Evolutionary conservation across 2,329 filamentous ascomycete genomes (phyloP), one percentile per base, ranked within the genome.

Genomic region (Cercospora zeae-maydis): DNA sequence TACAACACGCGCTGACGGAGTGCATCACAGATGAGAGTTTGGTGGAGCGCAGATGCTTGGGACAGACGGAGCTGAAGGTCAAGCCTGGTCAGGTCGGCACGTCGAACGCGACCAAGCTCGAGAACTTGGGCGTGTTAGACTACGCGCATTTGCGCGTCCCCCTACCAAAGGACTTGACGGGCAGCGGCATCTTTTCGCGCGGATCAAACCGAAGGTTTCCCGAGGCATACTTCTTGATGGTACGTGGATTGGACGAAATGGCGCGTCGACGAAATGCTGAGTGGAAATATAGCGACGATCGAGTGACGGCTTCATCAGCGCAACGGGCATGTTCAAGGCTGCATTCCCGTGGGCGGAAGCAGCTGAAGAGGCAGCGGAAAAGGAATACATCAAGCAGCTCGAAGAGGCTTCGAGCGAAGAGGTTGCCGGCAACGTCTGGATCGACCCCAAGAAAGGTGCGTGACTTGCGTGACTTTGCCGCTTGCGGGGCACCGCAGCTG

Each of bases 401-500:
- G 78, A 86, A 34, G 89, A 89, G 31, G 96, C 93, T 9, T 96
- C 92, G 71, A 83, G 84, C 61, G 93, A 98, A 74, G 95, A 98
- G 81, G 92, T 95, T 31, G 95, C 95, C 27, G 95, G 95, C 51
- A 99, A 97, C 76, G 87, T 99, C 58, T 99, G 95, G 95, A 93
- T 98, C 56, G 87, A 92, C 52, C 92, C 93, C 5, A 83, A 88
- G 68, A 80, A 85, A 75, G 86, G 86, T 89, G 64, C 34, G 67
- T 67, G 27, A 24, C 13, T 39, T 16, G 36, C n/a, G 24, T 39
- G 49, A 47, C 14, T 27, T 14, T 42, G 24, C 27, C 4, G 16
- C 30, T 19, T 37, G 39, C 31, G 24, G 33, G 31, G 56, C 39
- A 34, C 36, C 27, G 31, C 34, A 24, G 47, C 45, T 63, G 51